A percentile compares a stretch with the other conserved stretches of the same genome.
Evolutionary conservation across 768 basidiomycete genomes (phyloP).

Genomic region (Chalciporus piperatus): DNA sequence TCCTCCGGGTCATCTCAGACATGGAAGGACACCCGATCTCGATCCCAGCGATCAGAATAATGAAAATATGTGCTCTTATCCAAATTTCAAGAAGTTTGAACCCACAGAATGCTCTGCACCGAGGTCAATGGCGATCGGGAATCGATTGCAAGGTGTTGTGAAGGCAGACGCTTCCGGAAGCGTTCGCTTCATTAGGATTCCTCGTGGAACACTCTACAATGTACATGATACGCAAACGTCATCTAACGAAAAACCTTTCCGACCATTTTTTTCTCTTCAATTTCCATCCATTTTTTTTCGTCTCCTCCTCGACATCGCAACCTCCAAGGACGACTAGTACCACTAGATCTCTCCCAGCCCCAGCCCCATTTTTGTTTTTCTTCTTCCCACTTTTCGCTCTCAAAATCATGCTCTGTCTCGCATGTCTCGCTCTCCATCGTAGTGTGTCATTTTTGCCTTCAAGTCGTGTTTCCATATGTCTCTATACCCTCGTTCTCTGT

Average conservation of each 20-base stretch:
- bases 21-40: slow-evolving; percentile 11
- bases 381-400: neutral
- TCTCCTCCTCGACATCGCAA: neutral
- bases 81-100: slow-evolving; percentile 1
- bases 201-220: neutral
- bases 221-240: neutral
- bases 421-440: neutral
- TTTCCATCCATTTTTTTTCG: neutral
- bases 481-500: neutral
- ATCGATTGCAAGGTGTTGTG: neutral
- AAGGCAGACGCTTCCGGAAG: neutral
- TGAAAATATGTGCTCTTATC: neutral
- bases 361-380: neutral
- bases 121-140: neutral
- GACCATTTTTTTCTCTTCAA: neutral
- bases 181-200: neutral
- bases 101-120: neutral
- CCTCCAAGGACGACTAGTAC: too few relatives aligned
- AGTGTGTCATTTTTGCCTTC: neutral
- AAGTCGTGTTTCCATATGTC: neutral
- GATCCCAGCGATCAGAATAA: slow-evolving; percentile 8
- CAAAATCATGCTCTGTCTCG: neutral
- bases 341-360: too few relatives aligned
- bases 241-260: neutral
- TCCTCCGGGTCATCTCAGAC: slow-evolving; percentile 24